Evolutionary conservation across 1,284 basidiomycete genomes (phyloP).

Genomic region (Moesziomyces globuligerus): DNA sequence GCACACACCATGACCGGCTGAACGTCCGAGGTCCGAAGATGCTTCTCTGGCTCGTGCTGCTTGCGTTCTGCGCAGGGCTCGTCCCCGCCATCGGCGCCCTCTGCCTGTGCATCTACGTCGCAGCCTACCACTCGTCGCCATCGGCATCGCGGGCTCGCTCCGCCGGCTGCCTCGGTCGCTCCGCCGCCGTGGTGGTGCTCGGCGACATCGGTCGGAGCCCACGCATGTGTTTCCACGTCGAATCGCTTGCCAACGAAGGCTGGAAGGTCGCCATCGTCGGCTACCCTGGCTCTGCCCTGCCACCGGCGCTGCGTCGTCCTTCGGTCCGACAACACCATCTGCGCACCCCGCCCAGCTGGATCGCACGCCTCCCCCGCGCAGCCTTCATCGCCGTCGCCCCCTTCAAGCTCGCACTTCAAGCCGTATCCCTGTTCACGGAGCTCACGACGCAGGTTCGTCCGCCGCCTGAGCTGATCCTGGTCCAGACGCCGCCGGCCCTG

Average conservation of each 20-base stretch:
- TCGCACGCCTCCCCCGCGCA: conserved; percentile 72
- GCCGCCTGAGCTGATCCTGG: conserved; percentile 85
- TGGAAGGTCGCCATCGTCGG: conserved; percentile 87
- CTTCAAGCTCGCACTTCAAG: conserved; percentile 74
- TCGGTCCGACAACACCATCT: conserved; percentile 70
- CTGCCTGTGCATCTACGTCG: conserved; percentile 53
- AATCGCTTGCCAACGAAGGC: conserved; percentile 83
- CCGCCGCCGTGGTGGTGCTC: conserved; percentile 85
- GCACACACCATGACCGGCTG: neutral
- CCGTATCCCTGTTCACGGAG: conserved; percentile 50
- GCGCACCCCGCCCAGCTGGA: conserved; percentile 73
- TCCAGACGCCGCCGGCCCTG: conserved; percentile 96
- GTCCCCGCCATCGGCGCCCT: conserved; percentile 35
- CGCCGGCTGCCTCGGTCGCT: conserved; percentile 35
- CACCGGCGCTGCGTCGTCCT: conserved; percentile 35
- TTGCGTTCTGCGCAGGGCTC: conserved; percentile 33
- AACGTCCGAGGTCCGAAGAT: conserved; percentile 1
- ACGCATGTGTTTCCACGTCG: conserved; percentile 97
- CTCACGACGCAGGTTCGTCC: conserved; percentile 71
- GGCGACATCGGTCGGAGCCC: conserved; percentile 96
- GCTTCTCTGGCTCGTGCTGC: conserved; percentile 38
- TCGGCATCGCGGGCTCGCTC: conserved; percentile 4
- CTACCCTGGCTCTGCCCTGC: conserved; percentile 71
- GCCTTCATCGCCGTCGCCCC: conserved; percentile 81
- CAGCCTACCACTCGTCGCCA: conserved; percentile 35